These are phyloP conservation scores for Datisca glomerata DNA, from an alignment of 306 rosid species.

Conservation along the genomic window DNA sequence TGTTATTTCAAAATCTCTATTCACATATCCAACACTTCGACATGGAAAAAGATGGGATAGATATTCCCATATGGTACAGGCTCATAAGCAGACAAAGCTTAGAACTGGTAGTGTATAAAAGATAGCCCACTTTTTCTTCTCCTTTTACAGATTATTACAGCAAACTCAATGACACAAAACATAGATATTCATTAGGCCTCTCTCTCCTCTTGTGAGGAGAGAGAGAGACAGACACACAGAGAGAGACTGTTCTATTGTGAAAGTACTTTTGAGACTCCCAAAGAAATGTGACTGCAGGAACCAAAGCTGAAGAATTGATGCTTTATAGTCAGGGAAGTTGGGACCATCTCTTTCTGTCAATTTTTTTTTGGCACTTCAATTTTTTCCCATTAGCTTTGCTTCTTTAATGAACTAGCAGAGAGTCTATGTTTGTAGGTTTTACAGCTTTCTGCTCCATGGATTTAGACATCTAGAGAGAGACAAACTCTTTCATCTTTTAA, in stretches of 20 bases:
- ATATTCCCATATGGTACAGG: slow-evolving; percentile 28
- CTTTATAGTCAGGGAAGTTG: slow-evolving; percentile 27
- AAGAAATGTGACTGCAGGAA: slow-evolving; percentile 45
- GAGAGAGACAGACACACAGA: slow-evolving; percentile 11
- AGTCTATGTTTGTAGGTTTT: slow-evolving; percentile 39
- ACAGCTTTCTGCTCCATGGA: slow-evolving; percentile 40
- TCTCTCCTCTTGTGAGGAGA: slow-evolving; percentile 26
- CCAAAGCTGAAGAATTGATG: slow-evolving; percentile 51
- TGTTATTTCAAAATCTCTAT: slow-evolving; percentile 57
- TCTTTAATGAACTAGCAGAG: slow-evolving; percentile 42
- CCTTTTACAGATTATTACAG: too few relatives aligned
- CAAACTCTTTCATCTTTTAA: slow-evolving; percentile 10
- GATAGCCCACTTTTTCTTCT: slow-evolving; percentile 45
- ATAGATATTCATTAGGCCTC: slow-evolving; percentile 12
- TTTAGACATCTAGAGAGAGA: slow-evolving; percentile 27
- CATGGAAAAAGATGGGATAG: slow-evolving; percentile 23
- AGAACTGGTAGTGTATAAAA: slow-evolving; percentile 79
- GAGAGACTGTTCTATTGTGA: slow-evolving; percentile 14
- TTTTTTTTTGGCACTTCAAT: slow-evolving; percentile 14
- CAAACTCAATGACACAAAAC: slow-evolving; percentile 30
- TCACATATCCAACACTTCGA: slow-evolving; percentile 24
- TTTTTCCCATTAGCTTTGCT: slow-evolving; percentile 38
- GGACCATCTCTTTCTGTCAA: slow-evolving; percentile 54
- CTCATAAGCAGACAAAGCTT: slow-evolving; percentile 54
- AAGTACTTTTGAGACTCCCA: slow-evolving; percentile 53